Conservation (phyloP, 352 stramenopile genomes). For the Phytopythium aichiense region DNA sequence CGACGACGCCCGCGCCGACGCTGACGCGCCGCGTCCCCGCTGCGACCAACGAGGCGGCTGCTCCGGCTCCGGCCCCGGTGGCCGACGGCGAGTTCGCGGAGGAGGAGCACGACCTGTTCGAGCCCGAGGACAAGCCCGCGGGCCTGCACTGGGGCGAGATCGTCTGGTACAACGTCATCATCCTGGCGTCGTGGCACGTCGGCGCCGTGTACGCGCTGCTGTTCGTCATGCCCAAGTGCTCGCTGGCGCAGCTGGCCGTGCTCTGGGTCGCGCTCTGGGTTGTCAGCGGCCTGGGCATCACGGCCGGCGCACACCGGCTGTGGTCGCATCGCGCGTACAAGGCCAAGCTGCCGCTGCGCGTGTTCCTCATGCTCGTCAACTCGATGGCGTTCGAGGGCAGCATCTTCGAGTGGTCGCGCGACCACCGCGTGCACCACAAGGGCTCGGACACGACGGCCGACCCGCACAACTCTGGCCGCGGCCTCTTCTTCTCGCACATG, state of each 20-base stretch:
- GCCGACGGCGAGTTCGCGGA: slow-evolving; percentile 22
- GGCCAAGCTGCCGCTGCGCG: slow-evolving; percentile 83
- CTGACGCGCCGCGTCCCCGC: neutral
- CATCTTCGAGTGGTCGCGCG: slow-evolving; percentile 98
- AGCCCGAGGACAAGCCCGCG: slow-evolving; percentile 26
- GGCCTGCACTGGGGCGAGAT: slow-evolving; percentile 64
- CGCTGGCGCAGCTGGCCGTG: slow-evolving; percentile 41
- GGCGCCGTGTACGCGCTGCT: slow-evolving; percentile 72
- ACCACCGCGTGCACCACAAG: slow-evolving; percentile 99
- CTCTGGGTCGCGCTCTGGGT: slow-evolving; percentile 69
- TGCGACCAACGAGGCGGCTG: neutral
- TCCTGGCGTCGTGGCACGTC: slow-evolving; percentile 63
- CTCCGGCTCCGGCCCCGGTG: neutral
- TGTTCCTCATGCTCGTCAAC: slow-evolving; percentile 98
- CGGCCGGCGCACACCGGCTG: slow-evolving; percentile 94
- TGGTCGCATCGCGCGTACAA: slow-evolving; percentile 97
- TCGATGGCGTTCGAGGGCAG: slow-evolving; percentile 96
- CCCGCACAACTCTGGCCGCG: slow-evolving; percentile 95
- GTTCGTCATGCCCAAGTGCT: slow-evolving; percentile 46
- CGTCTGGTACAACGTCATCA: slow-evolving; percentile 85
- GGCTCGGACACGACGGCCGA: slow-evolving; percentile 94
- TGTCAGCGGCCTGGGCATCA: slow-evolving; percentile 94
- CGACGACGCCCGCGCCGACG: neutral
- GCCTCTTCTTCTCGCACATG: slow-evolving; percentile 99
- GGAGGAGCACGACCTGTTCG: slow-evolving; percentile 35